These are phyloP conservation scores for Candida takata DNA, from an alignment of 805 yeast genomes.

Conservation along the genomic window DNA sequence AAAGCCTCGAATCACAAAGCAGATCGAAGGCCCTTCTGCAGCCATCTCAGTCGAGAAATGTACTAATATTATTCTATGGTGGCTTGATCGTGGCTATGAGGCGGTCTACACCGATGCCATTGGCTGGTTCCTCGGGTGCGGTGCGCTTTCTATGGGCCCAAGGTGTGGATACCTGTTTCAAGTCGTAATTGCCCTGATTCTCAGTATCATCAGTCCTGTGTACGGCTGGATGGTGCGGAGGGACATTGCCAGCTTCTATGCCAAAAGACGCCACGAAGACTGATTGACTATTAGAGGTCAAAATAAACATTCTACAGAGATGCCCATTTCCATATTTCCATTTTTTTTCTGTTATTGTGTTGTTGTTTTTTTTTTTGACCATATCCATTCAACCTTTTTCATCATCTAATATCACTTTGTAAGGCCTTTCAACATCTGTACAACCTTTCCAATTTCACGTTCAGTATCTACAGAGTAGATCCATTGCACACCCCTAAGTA, in stretches of 20 bases:
- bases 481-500: slow-evolving; percentile 57
- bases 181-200: slow-evolving; percentile 38
- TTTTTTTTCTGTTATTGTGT: background rate
- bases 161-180: slow-evolving; percentile 50
- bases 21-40: slow-evolving; percentile 77
- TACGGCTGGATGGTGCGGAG: slow-evolving; percentile 37
- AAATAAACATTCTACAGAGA: no score
- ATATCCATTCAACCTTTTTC: no score
- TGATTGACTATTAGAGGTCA: no score
- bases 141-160: slow-evolving; percentile 66
- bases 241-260: slow-evolving; percentile 46
- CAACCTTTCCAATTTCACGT: slow-evolving; percentile 19
- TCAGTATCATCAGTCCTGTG: slow-evolving; percentile 55
- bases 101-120: slow-evolving; percentile 75
- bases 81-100: slow-evolving; percentile 58
- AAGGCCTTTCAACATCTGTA: slow-evolving; percentile 3
- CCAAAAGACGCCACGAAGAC: slow-evolving; percentile 21
- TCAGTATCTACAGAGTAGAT: slow-evolving; percentile 48
- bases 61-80: slow-evolving; percentile 49
- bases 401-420: background rate
- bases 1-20: slow-evolving; percentile 77
- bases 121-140: slow-evolving; percentile 72
- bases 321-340: no score
- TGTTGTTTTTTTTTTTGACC: no score
- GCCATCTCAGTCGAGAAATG: slow-evolving; percentile 65